These are phyloP conservation scores for Xylaria hypoxylon DNA, from an alignment of 2,329 filamentous ascomycete genomes.

Conservation along the genomic window DNA sequence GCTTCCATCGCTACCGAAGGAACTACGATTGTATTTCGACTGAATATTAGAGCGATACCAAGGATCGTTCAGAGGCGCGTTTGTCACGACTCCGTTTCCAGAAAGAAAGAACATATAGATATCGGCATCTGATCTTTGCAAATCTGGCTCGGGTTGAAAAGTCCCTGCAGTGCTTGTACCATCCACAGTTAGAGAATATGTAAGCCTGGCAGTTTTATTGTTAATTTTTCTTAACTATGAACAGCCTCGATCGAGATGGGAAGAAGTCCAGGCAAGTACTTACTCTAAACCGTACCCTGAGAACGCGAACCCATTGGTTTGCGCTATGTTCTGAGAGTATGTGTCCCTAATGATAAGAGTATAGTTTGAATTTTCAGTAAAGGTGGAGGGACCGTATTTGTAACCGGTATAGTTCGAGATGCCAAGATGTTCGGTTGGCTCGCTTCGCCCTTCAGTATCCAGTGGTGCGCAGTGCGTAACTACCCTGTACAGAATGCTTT, in stretches of 20 bases:
- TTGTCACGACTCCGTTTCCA: conserved; percentile 4
- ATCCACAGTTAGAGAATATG: too few species aligned
- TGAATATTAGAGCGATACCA: conserved; percentile 6
- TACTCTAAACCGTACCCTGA: too few species aligned
- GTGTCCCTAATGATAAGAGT: too few species aligned
- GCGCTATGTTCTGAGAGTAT: too few species aligned
- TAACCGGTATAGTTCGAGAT: not conserved
- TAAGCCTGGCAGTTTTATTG: too few species aligned
- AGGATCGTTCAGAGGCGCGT: not conserved
- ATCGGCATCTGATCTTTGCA: not conserved
- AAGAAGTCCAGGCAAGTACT: too few species aligned
- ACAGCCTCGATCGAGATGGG: too few species aligned
- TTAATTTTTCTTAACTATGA: too few species aligned
- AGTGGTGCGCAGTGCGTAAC: conserved; percentile 27
- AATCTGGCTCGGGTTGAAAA: not conserved
- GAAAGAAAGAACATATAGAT: not conserved
- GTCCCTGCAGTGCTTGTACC: not conserved
- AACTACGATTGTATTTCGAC: too few species aligned
- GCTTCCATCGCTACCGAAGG: not conserved
- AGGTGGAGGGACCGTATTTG: too few species aligned
- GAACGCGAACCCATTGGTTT: too few species aligned
- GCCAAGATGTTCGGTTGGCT: not conserved
- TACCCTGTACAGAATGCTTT: not conserved
- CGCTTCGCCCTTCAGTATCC: conserved; percentile 6
- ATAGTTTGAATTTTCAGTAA: too few species aligned